Evolutionary conservation across 2,329 filamentous ascomycete species (phyloP), one percentile per base, ranked within the genome.

Genomic region (Colletotrichum higginsianum): DNA sequence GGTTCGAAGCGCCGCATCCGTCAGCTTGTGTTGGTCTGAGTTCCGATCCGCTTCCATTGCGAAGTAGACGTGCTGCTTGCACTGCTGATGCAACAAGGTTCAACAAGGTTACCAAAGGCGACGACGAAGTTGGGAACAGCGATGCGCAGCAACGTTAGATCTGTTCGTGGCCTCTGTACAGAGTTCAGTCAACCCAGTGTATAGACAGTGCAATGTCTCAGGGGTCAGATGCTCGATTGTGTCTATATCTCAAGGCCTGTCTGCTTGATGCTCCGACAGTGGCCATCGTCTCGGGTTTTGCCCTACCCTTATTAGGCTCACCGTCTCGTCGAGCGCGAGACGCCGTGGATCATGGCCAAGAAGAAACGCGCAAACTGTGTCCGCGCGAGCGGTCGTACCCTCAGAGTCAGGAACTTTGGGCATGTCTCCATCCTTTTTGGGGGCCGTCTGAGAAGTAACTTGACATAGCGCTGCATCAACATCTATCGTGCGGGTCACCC

Each of bases 341-440:
- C 61, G 47, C 47, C 13, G 30, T 50, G 58, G 44, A 23, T 30
- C 38, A 35, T 50, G 21, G 23, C 30, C 23, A 64, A 30, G n/a
- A 30, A 44, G 53, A n/a, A 42, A 30, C 23, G 26, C 42, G 23
- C 23, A 35, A 15, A 58, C 44, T 58, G 21, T 44, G 23, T 30
- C 42, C 63, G 58, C 66, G 47, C 63, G 56, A 53, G 66, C 30
- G 40, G 40, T 46, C 44, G 50, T 42, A n/a, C 47, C 62, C 21
- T 66, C 35, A 16, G 38, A 35, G 42, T 9, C 38, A 35, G 30
- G 8, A 8, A 35, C 30, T 9, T 35, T 35, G 8, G 35, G 3
- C 35, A 21, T 50, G 46, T 49, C 50, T 38, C 68, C 65, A 63
- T 58, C 44, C n/a, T 50, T 68, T 53, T 71, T 68, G 68, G 68